phyloP scores from a whole-genome alignment of 345 rosid genomes.

The Anacardium occidentale region DNA sequence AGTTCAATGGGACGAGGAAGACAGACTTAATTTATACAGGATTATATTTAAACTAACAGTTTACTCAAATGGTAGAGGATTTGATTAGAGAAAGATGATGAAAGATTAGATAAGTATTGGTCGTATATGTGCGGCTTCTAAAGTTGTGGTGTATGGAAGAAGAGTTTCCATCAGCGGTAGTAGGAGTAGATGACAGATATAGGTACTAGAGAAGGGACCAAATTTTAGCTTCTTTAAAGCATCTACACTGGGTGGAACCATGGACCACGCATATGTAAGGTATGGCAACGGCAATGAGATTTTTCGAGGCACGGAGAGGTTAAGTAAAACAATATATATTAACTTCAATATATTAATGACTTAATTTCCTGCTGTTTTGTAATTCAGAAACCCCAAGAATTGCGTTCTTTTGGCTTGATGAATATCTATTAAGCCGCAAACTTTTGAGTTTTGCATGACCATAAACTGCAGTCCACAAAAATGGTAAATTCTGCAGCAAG shows the following conservation, averaged over 20 bases:
- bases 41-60: too few relatives aligned
- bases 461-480: neutral
- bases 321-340: neutral
- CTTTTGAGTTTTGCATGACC: neutral
- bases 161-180: constrained; percentile 18
- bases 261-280: constrained; percentile 30
- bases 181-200: constrained; percentile 27
- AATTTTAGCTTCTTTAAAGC: constrained; percentile 51
- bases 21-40: too few relatives aligned
- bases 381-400: too few relatives aligned
- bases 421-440: too few relatives aligned
- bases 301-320: constrained; percentile 21
- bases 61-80: too few relatives aligned
- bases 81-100: neutral
- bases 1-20: too few relatives aligned
- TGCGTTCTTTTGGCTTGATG: neutral
- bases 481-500: neutral
- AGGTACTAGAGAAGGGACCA: constrained; percentile 58
- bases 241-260: constrained; percentile 34
- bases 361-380: neutral
- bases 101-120: constrained; percentile 9
- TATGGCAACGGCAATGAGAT: constrained; percentile 37
- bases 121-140: constrained; percentile 21
- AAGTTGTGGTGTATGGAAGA: constrained; percentile 30
- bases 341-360: neutral